These are phyloP conservation scores for Boletus eberwhitei DNA, from an alignment of 768 basidiomycete genomes.

Conservation along the genomic window DNA sequence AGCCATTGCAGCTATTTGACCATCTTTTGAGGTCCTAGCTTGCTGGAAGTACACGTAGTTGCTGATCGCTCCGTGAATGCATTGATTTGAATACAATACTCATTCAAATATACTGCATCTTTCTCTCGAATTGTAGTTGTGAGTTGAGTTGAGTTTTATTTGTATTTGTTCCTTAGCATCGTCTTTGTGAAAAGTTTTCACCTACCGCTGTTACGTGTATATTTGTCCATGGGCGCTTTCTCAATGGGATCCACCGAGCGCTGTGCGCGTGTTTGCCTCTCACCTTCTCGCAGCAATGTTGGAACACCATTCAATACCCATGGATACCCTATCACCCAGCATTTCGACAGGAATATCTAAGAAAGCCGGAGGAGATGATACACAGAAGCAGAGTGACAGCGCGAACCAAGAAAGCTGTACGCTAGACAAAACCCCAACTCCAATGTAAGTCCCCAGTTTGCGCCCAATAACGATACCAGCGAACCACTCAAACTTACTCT, in stretches of 20 bases:
- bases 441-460: constrained; percentile 15
- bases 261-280: constrained; percentile 1
- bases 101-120: background rate
- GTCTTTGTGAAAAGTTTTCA: background rate
- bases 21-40: background rate
- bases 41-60: background rate
- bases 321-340: constrained; percentile 5
- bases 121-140: background rate
- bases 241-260: background rate
- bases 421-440: constrained; percentile 17
- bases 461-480: background rate
- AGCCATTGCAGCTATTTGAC: background rate
- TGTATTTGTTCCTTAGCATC: background rate
- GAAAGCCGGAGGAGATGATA: background rate
- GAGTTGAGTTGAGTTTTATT: no score
- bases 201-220: background rate
- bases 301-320: constrained; percentile 18
- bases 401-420: background rate
- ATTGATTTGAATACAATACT: background rate
- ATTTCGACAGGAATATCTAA: background rate
- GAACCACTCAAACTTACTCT: background rate
- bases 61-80: background rate
- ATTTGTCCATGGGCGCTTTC: constrained; percentile 10
- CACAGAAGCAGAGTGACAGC: background rate
- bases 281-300: constrained; percentile 8